These are phyloP conservation scores for Andrographis paniculata DNA, from an alignment of 305 asterid genomes.

Conservation along the genomic window DNA sequence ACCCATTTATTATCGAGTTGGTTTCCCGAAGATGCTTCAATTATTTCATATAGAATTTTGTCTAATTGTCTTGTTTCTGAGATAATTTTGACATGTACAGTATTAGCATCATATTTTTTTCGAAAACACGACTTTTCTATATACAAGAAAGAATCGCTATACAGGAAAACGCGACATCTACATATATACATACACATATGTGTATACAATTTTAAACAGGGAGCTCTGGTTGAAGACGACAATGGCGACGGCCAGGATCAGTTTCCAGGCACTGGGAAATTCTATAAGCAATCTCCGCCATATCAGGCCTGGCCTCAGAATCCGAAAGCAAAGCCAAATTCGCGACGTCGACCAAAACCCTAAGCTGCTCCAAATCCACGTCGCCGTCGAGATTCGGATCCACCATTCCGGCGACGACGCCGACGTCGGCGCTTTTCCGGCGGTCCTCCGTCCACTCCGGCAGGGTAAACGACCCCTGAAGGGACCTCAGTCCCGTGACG, in stretches of 20 bases:
- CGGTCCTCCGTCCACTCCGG: conserved; percentile 70
- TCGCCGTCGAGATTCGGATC: conserved; percentile 46
- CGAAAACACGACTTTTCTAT: no score
- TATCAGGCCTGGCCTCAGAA: conserved; percentile 53
- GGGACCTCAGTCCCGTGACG: conserved; percentile 55
- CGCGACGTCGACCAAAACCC: conserved; percentile 40
- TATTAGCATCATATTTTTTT: no score
- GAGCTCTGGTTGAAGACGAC: no score
- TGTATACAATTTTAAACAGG: conserved; percentile 17
- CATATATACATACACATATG: no score
- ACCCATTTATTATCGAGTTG: no score
- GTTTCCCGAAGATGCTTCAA: no score
- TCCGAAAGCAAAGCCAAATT: conserved; percentile 43
- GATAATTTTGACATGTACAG: no score
- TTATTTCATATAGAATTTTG: no score
- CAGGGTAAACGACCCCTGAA: conserved; percentile 65
- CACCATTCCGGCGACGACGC: conserved; percentile 35
- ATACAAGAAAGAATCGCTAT: no score
- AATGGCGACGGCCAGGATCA: conserved; percentile 3
- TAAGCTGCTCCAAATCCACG: conserved; percentile 37
- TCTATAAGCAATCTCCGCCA: conserved; percentile 43
- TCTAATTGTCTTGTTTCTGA: no score
- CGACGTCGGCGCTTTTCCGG: conserved; percentile 34
- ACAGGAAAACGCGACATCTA: no score
- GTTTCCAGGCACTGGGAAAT: conserved; percentile 38